phyloP scores from a whole-genome alignment of 352 stramenopile genomes.

The Phytophthora gonapodyides region DNA sequence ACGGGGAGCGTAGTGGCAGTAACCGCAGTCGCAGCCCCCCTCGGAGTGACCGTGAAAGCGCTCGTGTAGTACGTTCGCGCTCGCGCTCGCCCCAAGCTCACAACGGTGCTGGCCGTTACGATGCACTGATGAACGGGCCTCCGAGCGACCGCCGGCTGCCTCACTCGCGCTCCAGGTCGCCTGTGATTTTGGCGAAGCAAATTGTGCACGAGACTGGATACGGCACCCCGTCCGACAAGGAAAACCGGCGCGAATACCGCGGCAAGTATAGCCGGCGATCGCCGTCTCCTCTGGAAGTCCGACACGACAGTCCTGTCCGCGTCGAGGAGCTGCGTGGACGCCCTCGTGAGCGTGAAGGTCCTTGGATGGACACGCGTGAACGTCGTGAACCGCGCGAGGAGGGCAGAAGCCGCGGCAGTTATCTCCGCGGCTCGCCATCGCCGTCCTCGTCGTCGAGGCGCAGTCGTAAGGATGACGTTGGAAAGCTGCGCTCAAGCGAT shows the following conservation, averaged over 20 bases:
- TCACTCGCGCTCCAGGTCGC: conserved; percentile 42
- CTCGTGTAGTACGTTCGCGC: conserved; percentile 34
- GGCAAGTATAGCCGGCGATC: conserved; percentile 30
- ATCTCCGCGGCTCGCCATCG: conserved; percentile 23
- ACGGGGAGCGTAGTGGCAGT: conserved; percentile 28
- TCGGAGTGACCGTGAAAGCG: conserved; percentile 32
- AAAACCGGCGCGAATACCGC: conserved; percentile 35
- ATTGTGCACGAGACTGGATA: conserved; percentile 23
- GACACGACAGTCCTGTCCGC: conserved; percentile 22
- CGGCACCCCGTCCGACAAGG: conserved; percentile 28
- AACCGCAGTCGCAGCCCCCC: conserved; percentile 30
- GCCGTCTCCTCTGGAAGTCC: conserved; percentile 24
- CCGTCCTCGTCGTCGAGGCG: conserved; percentile 31
- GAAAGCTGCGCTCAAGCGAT: conserved; percentile 22
- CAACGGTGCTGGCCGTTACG: conserved; percentile 19
- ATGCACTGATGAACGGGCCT: conserved; percentile 10
- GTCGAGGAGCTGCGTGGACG: conserved; percentile 39
- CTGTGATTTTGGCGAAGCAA: conserved; percentile 27
- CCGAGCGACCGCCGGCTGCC: conserved; percentile 21
- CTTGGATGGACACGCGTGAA: conserved; percentile 31
- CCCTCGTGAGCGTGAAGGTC: conserved; percentile 33
- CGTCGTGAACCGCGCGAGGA: conserved; percentile 25
- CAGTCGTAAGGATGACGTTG: conserved; percentile 28
- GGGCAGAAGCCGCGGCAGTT: conserved; percentile 16
- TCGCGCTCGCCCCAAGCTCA: conserved; percentile 34